These are phyloP conservation scores for Pythium insidiosum DNA, from an alignment of 352 stramenopile genomes.

Conservation along the genomic window DNA sequence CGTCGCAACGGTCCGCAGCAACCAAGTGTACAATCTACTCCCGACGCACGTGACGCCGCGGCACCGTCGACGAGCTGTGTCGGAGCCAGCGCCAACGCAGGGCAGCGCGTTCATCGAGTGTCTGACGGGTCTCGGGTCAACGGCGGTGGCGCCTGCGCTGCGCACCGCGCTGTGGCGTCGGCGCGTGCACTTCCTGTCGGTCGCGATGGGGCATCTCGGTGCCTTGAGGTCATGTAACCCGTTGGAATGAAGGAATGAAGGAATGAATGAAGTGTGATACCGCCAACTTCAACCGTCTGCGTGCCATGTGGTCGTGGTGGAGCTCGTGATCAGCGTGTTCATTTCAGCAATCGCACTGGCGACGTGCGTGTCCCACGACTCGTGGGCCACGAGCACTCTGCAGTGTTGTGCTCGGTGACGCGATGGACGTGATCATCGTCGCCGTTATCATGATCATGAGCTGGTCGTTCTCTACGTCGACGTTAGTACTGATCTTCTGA, in stretches of 20 bases:
- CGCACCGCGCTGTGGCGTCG: slow-evolving; percentile 20
- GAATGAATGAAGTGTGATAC: too few species aligned
- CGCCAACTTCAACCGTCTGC: too few species aligned
- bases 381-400: too few species aligned
- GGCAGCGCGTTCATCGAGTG: slow-evolving; percentile 23
- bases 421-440: too few species aligned
- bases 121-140: slow-evolving; percentile 31
- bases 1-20: slow-evolving; percentile 13
- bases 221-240: slow-evolving; percentile 15
- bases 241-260: background rate
- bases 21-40: slow-evolving; percentile 34
- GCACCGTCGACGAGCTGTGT: slow-evolving; percentile 6
- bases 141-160: slow-evolving; percentile 16
- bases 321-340: too few species aligned
- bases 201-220: slow-evolving; percentile 27
- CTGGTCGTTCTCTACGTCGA: too few species aligned
- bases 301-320: too few species aligned
- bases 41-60: slow-evolving; percentile 38
- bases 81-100: background rate
- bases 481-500: too few species aligned
- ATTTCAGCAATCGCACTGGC: too few species aligned
- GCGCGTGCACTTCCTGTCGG: slow-evolving; percentile 27
- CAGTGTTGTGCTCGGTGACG: too few species aligned
- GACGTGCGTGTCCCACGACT: too few species aligned
- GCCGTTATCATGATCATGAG: too few species aligned